Evolutionary conservation across 2,329 filamentous ascomycete genomes (phyloP).

Genomic region (Claviceps cyperi): DNA sequence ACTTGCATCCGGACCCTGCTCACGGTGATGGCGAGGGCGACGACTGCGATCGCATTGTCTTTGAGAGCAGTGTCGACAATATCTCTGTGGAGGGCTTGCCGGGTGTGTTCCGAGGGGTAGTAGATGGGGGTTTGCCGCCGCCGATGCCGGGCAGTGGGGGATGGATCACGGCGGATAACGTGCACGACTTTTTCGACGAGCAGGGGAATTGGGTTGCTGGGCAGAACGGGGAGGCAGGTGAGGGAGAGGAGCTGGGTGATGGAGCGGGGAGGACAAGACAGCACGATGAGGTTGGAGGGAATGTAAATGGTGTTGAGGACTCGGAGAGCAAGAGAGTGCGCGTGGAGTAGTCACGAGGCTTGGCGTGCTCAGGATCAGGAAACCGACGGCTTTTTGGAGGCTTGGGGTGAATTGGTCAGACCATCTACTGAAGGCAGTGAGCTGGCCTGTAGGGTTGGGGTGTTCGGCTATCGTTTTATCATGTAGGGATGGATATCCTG

Average conservation of each 20-base stretch:
- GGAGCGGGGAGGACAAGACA: constrained; percentile 43
- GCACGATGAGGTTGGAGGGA: constrained; percentile 37
- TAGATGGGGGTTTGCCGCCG: constrained; percentile 41
- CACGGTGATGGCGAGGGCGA: constrained; percentile 42
- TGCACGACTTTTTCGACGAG: constrained; percentile 68
- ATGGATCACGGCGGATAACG: constrained; percentile 88
- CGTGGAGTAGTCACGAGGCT: constrained; percentile 21
- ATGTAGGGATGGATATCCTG: too few relatives aligned
- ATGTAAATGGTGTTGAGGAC: constrained; percentile 27
- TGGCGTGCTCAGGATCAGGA: background rate
- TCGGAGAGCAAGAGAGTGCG: constrained; percentile 33
- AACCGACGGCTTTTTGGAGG: background rate
- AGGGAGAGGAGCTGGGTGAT: constrained; percentile 40
- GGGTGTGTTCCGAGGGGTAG: constrained; percentile 35
- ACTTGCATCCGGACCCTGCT: constrained; percentile 59
- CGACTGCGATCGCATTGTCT: constrained; percentile 38
- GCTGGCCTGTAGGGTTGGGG: too few relatives aligned
- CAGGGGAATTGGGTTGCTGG: constrained; percentile 62
- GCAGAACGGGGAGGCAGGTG: constrained; percentile 18
- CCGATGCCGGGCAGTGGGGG: constrained; percentile 60
- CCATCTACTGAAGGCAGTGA: too few relatives aligned
- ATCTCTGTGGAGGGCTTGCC: constrained; percentile 42
- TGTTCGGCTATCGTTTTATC: too few relatives aligned
- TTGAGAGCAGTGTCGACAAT: constrained; percentile 35
- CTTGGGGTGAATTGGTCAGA: too few relatives aligned